Evolutionary conservation across 768 basidiomycete genomes (phyloP).

Genomic region (Lactarius pseudohatsudake): DNA sequence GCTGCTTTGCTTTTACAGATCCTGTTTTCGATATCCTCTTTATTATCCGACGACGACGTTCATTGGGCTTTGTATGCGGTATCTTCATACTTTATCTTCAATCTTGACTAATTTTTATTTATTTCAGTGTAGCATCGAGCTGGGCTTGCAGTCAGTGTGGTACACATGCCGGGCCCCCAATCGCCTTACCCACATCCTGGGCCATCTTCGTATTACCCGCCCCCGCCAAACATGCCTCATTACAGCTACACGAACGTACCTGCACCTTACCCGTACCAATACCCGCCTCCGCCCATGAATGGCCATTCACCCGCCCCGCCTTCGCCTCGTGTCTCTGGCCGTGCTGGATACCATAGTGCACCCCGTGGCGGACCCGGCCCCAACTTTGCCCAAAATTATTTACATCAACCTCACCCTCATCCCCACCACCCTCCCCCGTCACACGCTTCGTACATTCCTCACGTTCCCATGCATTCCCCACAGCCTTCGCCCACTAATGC

Average conservation of each 20-base stretch:
- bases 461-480: conserved; percentile 30
- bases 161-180: conserved; percentile 35
- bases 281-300: conserved; percentile 42
- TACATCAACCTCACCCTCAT: conserved; percentile 37
- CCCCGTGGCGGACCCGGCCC: conserved; percentile 39
- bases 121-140: background rate
- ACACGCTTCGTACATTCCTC: conserved; percentile 42
- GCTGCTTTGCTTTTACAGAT: conserved; percentile 7
- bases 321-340: conserved; percentile 40
- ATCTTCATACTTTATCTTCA: background rate
- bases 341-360: conserved; percentile 35
- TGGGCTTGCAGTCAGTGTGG: conserved; percentile 1
- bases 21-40: background rate
- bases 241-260: conserved; percentile 31
- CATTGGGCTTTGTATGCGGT: background rate
- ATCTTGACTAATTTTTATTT: background rate
- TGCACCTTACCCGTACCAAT: conserved; percentile 35
- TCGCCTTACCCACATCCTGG: conserved; percentile 38
- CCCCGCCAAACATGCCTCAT: conserved; percentile 34
- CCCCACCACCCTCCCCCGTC: conserved; percentile 39
- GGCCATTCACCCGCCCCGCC: conserved; percentile 39
- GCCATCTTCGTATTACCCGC: conserved; percentile 36
- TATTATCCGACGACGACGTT: background rate
- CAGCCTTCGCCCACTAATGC: conserved; percentile 35
- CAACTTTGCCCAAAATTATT: conserved; percentile 42